Evolutionary conservation across 805 yeast species (phyloP).

Genomic region (Candida alai): DNA sequence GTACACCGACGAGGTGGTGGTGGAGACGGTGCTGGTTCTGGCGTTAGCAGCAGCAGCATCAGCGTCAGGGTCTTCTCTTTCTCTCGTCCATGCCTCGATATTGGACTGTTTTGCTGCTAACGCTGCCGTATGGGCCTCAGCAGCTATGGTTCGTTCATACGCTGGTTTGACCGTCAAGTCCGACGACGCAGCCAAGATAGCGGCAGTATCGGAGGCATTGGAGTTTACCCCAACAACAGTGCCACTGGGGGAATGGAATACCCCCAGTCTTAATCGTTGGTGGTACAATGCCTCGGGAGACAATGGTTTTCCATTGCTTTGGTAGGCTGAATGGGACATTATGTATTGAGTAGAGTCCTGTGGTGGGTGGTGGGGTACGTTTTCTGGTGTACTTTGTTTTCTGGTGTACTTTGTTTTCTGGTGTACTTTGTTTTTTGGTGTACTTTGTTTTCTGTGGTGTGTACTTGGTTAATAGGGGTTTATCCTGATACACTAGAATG

Average conservation of each 20-base stretch:
- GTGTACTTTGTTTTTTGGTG: no score
- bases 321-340: slow-evolving; percentile 51
- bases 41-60: slow-evolving; percentile 45
- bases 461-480: no score
- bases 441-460: no score
- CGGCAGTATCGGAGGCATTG: slow-evolving; percentile 73
- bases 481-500: no score
- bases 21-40: slow-evolving; percentile 11
- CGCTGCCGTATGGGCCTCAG: slow-evolving; percentile 68
- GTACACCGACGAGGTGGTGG: slow-evolving; percentile 14
- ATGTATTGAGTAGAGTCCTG: neutral
- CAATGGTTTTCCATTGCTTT: slow-evolving; percentile 65
- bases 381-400: no score
- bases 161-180: slow-evolving; percentile 58
- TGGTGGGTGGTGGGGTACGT: no score
- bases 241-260: slow-evolving; percentile 47
- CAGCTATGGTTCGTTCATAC: slow-evolving; percentile 57
- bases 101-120: slow-evolving; percentile 39
- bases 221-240: slow-evolving; percentile 60
- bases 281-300: slow-evolving; percentile 73
- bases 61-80: slow-evolving; percentile 41
- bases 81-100: slow-evolving; percentile 48
- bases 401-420: no score
- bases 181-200: slow-evolving; percentile 65
- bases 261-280: slow-evolving; percentile 68